A percentile compares a stretch with the other conserved stretches of the same genome.
Conservation (phyloP, 2,329 filamentous ascomycete species). For the Colletotrichum falcatum region DNA sequence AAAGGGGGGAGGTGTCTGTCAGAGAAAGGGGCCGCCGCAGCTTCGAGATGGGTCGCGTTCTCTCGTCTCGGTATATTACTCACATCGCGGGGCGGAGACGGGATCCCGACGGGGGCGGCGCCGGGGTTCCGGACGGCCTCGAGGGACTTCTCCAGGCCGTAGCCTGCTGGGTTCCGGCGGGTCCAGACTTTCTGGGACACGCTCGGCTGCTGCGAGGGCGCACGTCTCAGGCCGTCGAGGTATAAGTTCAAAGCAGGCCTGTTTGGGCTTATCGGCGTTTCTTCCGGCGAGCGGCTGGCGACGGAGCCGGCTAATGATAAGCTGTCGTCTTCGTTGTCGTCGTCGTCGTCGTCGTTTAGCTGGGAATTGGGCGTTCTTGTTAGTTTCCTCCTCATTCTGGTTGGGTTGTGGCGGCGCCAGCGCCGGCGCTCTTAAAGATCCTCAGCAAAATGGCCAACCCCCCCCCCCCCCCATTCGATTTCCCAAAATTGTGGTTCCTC, state of each 20-base stretch:
- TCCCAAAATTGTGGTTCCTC: constrained; percentile 21
- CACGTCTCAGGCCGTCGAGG: not conserved
- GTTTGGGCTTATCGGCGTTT: not conserved
- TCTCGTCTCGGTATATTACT: constrained; percentile 14
- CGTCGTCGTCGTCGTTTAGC: too few species aligned
- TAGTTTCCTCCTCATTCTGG: not conserved
- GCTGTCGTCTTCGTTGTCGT: too few species aligned
- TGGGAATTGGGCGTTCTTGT: not conserved
- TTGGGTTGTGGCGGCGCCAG: not conserved
- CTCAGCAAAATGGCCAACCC: not conserved
- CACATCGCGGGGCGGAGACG: constrained; percentile 41
- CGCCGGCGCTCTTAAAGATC: constrained; percentile 1
- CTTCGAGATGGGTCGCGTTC: too few species aligned
- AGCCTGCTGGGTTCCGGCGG: constrained; percentile 46
- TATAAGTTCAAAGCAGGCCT: not conserved
- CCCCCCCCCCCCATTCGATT: not conserved
- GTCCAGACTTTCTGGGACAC: constrained; percentile 49
- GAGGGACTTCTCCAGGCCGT: constrained; percentile 45
- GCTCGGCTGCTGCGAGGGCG: constrained; percentile 54
- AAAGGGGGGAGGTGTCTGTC: too few species aligned
- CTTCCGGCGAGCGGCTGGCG: not conserved
- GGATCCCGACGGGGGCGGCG: constrained; percentile 32
- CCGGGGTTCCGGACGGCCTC: constrained; percentile 43
- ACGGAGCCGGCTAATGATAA: not conserved
- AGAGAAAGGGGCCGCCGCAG: not conserved